These are phyloP conservation scores for Rubroboletus satanas DNA, from an alignment of 768 basidiomycete species.

Conservation along the genomic window DNA sequence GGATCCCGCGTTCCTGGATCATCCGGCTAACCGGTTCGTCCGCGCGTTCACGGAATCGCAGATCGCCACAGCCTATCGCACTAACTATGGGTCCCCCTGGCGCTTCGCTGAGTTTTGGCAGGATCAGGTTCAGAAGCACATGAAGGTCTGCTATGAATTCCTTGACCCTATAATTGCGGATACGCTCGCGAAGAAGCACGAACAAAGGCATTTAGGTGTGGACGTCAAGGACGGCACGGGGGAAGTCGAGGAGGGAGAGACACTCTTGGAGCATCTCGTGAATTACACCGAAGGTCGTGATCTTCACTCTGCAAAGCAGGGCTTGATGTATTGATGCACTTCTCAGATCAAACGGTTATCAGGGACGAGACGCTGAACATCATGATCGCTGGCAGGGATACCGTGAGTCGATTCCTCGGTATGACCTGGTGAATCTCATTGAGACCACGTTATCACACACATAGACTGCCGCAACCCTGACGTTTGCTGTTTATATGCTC, in stretches of 20 bases:
- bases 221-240: constrained; percentile 13
- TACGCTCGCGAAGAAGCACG: constrained; percentile 36
- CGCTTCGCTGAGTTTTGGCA: constrained; percentile 42
- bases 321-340: not conserved
- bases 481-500: constrained; percentile 41
- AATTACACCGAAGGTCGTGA: constrained; percentile 48
- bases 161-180: constrained; percentile 46
- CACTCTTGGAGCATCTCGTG: constrained; percentile 51
- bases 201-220: constrained; percentile 7
- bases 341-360: constrained; percentile 21
- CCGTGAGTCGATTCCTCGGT: constrained; percentile 25
- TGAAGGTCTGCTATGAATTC: constrained; percentile 42
- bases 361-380: constrained; percentile 28
- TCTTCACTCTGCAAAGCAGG: not conserved
- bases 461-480: constrained; percentile 34
- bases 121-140: constrained; percentile 36
- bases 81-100: constrained; percentile 41
- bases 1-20: constrained; percentile 22
- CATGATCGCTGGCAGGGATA: constrained; percentile 40
- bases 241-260: constrained; percentile 39
- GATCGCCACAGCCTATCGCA: constrained; percentile 28
- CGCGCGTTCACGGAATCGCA: constrained; percentile 40
- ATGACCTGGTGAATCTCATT: not conserved
- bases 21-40: constrained; percentile 36
- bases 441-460: not conserved